These are phyloP conservation scores for Hypoxylon sp. DNA, from an alignment of 2,329 filamentous ascomycete species.

Conservation along the genomic window DNA sequence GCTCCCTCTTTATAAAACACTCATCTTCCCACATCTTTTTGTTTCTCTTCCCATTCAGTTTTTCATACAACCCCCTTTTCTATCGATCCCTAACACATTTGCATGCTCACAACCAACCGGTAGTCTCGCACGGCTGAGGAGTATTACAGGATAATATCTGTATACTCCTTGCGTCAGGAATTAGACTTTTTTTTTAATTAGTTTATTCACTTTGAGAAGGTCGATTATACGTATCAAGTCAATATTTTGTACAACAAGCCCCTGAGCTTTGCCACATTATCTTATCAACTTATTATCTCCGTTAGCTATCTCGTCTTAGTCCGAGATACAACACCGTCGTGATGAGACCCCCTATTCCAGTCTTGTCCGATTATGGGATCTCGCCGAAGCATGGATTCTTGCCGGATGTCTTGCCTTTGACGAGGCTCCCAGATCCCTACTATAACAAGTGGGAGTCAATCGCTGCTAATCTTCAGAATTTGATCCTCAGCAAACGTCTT, in stretches of 20 bases:
- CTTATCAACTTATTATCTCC: slow-evolving; percentile 14
- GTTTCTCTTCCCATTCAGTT: slow-evolving; percentile 7
- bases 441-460: slow-evolving; percentile 96
- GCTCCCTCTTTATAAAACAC: slow-evolving; percentile 23
- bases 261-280: slow-evolving; percentile 11
- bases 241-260: not conserved
- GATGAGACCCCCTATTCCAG: slow-evolving; percentile 74
- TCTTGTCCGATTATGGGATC: slow-evolving; percentile 83
- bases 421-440: slow-evolving; percentile 87
- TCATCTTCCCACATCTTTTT: slow-evolving; percentile 13
- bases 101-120: slow-evolving; percentile 57
- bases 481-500: slow-evolving; percentile 88
- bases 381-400: slow-evolving; percentile 88
- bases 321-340: slow-evolving; percentile 35
- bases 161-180: slow-evolving; percentile 77
- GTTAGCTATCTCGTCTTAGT: slow-evolving; percentile 8
- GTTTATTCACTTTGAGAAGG: slow-evolving; percentile 44
- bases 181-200: slow-evolving; percentile 40
- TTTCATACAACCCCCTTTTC: not conserved
- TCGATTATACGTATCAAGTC: slow-evolving; percentile 11
- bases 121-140: slow-evolving; percentile 72
- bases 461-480: slow-evolving; percentile 85
- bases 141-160: slow-evolving; percentile 71
- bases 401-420: slow-evolving; percentile 83
- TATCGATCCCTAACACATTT: slow-evolving; percentile 35